Percentiles rank a stretch among this genome's conserved stretches.
phyloP scores from a whole-genome alignment of 257 asterid genomes.

The Rhazya stricta region DNA sequence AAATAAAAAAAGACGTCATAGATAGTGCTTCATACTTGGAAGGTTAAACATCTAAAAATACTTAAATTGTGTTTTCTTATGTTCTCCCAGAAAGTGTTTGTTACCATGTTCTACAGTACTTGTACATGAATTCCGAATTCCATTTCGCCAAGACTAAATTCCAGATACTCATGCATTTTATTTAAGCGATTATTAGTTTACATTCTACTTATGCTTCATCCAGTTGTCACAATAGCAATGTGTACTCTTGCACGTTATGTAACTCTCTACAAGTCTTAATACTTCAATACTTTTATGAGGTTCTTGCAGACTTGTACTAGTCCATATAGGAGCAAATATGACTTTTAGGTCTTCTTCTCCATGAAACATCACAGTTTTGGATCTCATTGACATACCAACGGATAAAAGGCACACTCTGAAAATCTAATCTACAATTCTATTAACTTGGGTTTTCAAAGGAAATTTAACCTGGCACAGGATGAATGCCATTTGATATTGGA shows the following conservation, averaged over 20 bases:
- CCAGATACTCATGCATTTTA: neutral
- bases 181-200: neutral
- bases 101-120: neutral
- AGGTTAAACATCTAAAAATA: neutral
- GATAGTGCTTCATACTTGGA: neutral
- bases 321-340: neutral
- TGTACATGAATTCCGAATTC: neutral
- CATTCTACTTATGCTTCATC: neutral
- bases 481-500: conserved; percentile 79
- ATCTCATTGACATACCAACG: neutral
- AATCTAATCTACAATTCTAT: neutral
- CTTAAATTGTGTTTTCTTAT: neutral
- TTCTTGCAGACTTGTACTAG: neutral
- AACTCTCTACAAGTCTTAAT: neutral
- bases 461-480: conserved; percentile 74
- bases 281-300: neutral
- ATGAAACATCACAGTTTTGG: neutral
- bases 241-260: neutral
- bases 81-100: neutral
- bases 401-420: neutral
- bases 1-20: neutral
- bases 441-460: neutral
- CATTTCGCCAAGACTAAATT: neutral
- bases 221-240: neutral
- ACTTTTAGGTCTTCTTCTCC: neutral